These are phyloP conservation scores for Citrus reticulata DNA, from an alignment of 345 rosid species.

Conservation along the genomic window DNA sequence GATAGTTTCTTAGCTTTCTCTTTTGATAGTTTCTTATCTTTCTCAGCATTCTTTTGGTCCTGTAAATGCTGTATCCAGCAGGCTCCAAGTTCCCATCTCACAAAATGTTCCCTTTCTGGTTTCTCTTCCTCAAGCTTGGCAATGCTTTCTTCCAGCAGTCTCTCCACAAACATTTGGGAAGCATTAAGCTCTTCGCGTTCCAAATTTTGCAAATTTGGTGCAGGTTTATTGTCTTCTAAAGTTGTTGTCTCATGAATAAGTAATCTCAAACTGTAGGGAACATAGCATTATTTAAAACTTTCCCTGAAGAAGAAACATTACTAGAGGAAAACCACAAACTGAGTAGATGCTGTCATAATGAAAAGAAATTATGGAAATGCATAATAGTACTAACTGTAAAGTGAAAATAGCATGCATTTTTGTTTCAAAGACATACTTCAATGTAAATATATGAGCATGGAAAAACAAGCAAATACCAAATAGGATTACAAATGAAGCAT, in stretches of 20 bases:
- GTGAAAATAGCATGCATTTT: not conserved
- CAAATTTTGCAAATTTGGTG: slow-evolving; percentile 35
- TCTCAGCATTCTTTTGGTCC: slow-evolving; percentile 81
- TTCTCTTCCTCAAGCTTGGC: slow-evolving; percentile 73
- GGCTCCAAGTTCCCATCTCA: slow-evolving; percentile 99
- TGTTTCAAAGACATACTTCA: not conserved
- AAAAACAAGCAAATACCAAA: not conserved
- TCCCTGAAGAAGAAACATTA: not conserved
- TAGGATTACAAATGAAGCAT: not conserved
- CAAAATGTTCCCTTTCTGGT: slow-evolving; percentile 42
- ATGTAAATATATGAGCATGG: not conserved
- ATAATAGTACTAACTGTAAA: not conserved
- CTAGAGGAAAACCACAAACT: not conserved
- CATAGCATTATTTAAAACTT: slow-evolving; percentile 16
- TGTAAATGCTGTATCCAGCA: slow-evolving; percentile 98
- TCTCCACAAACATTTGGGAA: slow-evolving; percentile 59
- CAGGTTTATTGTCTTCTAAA: slow-evolving; percentile 49
- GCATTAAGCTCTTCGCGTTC: slow-evolving; percentile 58
- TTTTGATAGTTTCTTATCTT: slow-evolving; percentile 62
- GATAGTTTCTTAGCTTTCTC: slow-evolving; percentile 76
- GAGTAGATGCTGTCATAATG: not conserved
- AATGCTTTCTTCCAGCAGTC: slow-evolving; percentile 77
- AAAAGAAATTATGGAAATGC: not conserved
- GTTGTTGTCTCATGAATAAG: slow-evolving; percentile 57
- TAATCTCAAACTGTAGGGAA: slow-evolving; percentile 70